These are phyloP conservation scores for Colletotrichum magnum DNA, from an alignment of 2,329 filamentous ascomycete species.

Conservation along the genomic window DNA sequence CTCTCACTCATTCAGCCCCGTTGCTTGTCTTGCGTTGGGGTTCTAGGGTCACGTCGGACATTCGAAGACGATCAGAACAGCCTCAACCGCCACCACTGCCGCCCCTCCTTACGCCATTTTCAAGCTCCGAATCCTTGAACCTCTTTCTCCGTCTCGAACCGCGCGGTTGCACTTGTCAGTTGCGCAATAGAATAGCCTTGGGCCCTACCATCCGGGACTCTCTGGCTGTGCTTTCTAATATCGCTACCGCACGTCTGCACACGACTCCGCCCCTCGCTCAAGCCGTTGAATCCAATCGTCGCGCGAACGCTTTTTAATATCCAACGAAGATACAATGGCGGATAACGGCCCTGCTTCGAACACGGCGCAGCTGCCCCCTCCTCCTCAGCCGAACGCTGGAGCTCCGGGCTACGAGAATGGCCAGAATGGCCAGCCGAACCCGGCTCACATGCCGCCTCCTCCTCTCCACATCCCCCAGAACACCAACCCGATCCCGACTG, in stretches of 20 bases:
- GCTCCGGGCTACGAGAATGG: slow-evolving; percentile 83
- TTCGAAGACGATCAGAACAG: slow-evolving; percentile 4
- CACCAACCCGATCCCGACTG: slow-evolving; percentile 93
- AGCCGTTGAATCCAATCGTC: slow-evolving; percentile 20
- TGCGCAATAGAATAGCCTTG: slow-evolving; percentile 17
- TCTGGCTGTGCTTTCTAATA: slow-evolving; percentile 37
- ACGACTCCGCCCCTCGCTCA: slow-evolving; percentile 8
- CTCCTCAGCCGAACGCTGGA: slow-evolving; percentile 77
- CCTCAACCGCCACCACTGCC: slow-evolving; percentile 15
- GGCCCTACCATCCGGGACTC: slow-evolving; percentile 28
- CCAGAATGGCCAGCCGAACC: slow-evolving; percentile 78
- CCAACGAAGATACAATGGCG: slow-evolving; percentile 72
- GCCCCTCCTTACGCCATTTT: slow-evolving; percentile 31
- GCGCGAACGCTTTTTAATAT: slow-evolving; percentile 22
- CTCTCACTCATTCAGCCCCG: slow-evolving; percentile 22
- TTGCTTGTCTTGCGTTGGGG: slow-evolving; percentile 34
- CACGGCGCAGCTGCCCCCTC: slow-evolving; percentile 77
- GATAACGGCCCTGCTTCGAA: slow-evolving; percentile 77
- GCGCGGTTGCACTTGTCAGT: slow-evolving; percentile 5
- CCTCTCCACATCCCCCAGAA: slow-evolving; percentile 96
- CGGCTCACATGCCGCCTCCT: slow-evolving; percentile 88
- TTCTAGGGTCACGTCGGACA: slow-evolving; percentile 35
- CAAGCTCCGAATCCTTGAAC: slow-evolving; percentile 10
- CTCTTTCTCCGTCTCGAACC: slow-evolving; percentile 5
- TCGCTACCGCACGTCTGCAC: slow-evolving; percentile 31